Percentiles rank a stretch among this genome's conserved stretches.
phyloP scores from a whole-genome alignment of 2,329 filamentous ascomycete species.

The Westerdykella sp. region DNA sequence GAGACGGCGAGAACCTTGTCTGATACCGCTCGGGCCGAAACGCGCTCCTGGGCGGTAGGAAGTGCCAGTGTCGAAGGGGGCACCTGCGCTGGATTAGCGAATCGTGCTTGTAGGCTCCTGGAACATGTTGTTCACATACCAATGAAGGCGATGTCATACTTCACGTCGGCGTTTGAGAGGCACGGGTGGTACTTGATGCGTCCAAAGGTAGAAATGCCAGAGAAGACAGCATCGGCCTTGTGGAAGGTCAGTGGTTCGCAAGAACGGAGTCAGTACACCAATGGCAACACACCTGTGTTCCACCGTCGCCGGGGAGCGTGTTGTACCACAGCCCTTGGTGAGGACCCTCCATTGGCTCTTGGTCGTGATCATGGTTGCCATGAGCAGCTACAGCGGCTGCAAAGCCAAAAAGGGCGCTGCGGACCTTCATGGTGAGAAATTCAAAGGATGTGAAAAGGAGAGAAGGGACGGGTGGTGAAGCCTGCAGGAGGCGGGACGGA shows the following conservation, averaged over 20 bases:
- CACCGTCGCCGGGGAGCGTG: constrained; percentile 72
- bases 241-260: too few relatives aligned
- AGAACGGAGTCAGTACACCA: neutral
- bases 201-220: constrained; percentile 80
- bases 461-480: constrained; percentile 1
- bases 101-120: neutral
- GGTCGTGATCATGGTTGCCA: constrained; percentile 44
- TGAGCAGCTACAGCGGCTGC: constrained; percentile 54
- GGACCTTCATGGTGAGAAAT: constrained; percentile 23
- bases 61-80: constrained; percentile 80
- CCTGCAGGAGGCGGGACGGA: constrained; percentile 5
- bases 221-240: constrained; percentile 81
- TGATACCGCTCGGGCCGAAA: constrained; percentile 77
- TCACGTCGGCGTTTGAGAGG: constrained; percentile 60
- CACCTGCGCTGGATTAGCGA: constrained; percentile 45
- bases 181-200: constrained; percentile 73
- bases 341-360: constrained; percentile 60
- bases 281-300: constrained; percentile 60
- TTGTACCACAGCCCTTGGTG: constrained; percentile 78
- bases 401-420: constrained; percentile 27
- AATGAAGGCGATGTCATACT: constrained; percentile 81
- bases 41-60: constrained; percentile 78
- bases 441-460: constrained; percentile 2
- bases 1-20: constrained; percentile 76
- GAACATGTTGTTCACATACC: constrained; percentile 43